Evolutionary conservation across 805 yeast genomes (phyloP).

Genomic region (Candida lessepsii): DNA sequence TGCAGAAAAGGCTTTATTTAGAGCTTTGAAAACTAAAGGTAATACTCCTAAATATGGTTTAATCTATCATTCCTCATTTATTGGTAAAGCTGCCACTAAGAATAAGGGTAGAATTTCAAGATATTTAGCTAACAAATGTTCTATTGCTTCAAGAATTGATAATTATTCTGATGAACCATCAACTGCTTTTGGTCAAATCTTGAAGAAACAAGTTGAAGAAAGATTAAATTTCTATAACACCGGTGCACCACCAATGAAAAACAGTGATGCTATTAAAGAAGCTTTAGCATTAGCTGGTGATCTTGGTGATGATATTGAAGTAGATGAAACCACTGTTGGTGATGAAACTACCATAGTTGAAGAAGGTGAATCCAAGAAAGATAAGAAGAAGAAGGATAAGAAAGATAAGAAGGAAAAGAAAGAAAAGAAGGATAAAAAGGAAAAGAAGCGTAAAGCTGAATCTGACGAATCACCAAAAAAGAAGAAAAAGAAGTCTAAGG

Average conservation of each 20-base stretch:
- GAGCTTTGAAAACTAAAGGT: constrained; percentile 95
- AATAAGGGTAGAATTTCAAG: constrained; percentile 99
- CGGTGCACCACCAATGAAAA: constrained; percentile 96
- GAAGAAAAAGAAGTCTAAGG: constrained; percentile 48
- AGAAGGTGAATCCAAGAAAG: constrained; percentile 26
- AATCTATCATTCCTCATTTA: constrained; percentile 91
- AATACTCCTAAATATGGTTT: constrained; percentile 96
- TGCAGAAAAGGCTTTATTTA: constrained; percentile 94
- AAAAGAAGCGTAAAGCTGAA: constrained; percentile 28
- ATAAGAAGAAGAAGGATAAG: constrained; percentile 28
- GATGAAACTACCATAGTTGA: constrained; percentile 21
- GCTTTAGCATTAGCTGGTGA: constrained; percentile 74
- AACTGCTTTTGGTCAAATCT: constrained; percentile 82
- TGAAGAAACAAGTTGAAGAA: constrained; percentile 97
- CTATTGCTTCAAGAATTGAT: constrained; percentile 98
- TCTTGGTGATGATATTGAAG: constrained; percentile 38
- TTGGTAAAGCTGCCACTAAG: constrained; percentile 91
- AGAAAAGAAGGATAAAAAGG: constrained; percentile 32
- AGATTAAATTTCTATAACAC: constrained; percentile 94
- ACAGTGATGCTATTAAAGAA: constrained; percentile 88
- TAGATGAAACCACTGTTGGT: constrained; percentile 19
- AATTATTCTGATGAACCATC: constrained; percentile 94
- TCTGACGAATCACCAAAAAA: constrained; percentile 36
- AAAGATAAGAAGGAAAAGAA: constrained; percentile 32
- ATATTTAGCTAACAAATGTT: constrained; percentile 97